Conservation (phyloP, 2,329 filamentous ascomycete species). For the Aspergillus thermomutatus region DNA sequence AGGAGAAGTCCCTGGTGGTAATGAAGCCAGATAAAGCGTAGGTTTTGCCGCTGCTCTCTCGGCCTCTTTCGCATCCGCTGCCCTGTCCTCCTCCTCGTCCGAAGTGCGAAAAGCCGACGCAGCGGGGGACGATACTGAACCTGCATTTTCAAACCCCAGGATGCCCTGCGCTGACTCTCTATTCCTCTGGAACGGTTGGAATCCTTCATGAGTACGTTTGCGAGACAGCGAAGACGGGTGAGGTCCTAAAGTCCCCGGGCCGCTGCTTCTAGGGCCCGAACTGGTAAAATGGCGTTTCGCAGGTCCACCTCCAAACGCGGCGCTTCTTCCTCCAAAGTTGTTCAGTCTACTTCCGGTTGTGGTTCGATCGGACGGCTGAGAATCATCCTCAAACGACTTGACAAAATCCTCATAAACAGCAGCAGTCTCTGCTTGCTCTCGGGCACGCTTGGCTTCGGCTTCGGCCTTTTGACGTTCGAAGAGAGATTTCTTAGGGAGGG, state of each 20-base stretch:
- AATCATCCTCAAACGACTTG: constrained; percentile 60
- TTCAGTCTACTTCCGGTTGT: constrained; percentile 22
- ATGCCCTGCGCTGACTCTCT: constrained; percentile 38
- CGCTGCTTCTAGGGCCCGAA: constrained; percentile 45
- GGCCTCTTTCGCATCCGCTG: constrained; percentile 38
- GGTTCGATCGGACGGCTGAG: constrained; percentile 12
- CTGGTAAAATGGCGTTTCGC: constrained; percentile 62
- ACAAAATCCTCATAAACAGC: constrained; percentile 85
- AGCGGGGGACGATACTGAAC: constrained; percentile 18
- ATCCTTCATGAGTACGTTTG: constrained; percentile 44
- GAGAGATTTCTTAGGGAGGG: constrained; percentile 76
- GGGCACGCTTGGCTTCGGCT: constrained; percentile 78
- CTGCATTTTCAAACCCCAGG: constrained; percentile 39
- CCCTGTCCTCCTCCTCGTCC: constrained; percentile 45
- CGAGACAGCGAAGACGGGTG: constrained; percentile 39
- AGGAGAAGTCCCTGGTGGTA: constrained; percentile 52
- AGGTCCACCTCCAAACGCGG: constrained; percentile 36
- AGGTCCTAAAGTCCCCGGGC: constrained; percentile 49
- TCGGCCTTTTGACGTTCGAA: constrained; percentile 89
- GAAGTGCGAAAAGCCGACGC: constrained; percentile 40
- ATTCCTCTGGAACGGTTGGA: constrained; percentile 34
- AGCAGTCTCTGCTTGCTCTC: constrained; percentile 82
- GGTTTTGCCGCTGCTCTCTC: constrained; percentile 52
- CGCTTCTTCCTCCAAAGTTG: constrained; percentile 31
- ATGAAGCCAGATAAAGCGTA: constrained; percentile 52